Evolutionary conservation across 1,139 yeast species (phyloP).

Genomic region (Wickerhamiella pararugosa): DNA sequence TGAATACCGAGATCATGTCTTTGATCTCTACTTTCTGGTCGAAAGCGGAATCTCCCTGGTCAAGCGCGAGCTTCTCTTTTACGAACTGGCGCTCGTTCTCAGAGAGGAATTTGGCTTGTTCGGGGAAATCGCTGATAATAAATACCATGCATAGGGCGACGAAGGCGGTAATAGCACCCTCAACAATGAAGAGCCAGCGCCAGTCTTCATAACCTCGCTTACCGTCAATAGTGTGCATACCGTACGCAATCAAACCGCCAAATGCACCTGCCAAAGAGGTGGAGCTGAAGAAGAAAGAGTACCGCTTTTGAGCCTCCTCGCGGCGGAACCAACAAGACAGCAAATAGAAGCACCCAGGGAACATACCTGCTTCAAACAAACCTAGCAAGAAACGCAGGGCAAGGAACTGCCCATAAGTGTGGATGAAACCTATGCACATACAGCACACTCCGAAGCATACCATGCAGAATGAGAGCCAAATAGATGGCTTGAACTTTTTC

Average conservation of each 20-base stretch:
- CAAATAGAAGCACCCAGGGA: slow-evolving; percentile 30
- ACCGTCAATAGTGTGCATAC: slow-evolving; percentile 35
- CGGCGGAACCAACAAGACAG: slow-evolving; percentile 23
- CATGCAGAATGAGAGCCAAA: slow-evolving; percentile 39
- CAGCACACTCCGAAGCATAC: slow-evolving; percentile 42
- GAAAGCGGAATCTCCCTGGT: slow-evolving; percentile 15
- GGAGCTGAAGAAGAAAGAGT: slow-evolving; percentile 39
- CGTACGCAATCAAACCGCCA: slow-evolving; percentile 24
- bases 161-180: slow-evolving; percentile 40
- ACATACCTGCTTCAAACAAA: slow-evolving; percentile 44
- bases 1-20: slow-evolving; percentile 13
- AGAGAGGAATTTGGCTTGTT: slow-evolving; percentile 33
- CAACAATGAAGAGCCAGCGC: slow-evolving; percentile 69
- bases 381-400: slow-evolving; percentile 46
- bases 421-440: slow-evolving; percentile 43
- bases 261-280: slow-evolving; percentile 25
- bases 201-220: slow-evolving; percentile 46
- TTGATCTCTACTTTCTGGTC: slow-evolving; percentile 15
- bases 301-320: slow-evolving; percentile 32
- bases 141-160: slow-evolving; percentile 27
- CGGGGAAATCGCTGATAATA: slow-evolving; percentile 37
- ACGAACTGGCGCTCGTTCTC: slow-evolving; percentile 34
- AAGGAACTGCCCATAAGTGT: slow-evolving; percentile 37
- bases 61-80: slow-evolving; percentile 28
- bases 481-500: slow-evolving; percentile 10